Evolutionary conservation across 2,329 filamentous ascomycete genomes (phyloP).

Genomic region (Epichloe glyceriae): DNA sequence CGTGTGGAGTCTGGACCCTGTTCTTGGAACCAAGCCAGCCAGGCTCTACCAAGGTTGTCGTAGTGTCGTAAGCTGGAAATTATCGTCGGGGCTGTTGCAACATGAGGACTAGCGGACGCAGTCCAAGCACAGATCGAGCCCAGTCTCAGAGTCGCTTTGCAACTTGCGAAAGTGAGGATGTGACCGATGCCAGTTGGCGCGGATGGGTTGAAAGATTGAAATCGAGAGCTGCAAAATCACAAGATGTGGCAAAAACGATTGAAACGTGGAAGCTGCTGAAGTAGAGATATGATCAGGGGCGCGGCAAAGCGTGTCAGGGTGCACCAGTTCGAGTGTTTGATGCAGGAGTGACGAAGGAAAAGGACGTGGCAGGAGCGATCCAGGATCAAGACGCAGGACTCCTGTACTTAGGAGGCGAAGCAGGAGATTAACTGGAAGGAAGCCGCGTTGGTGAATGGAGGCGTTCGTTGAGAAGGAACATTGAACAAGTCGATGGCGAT

Average conservation of each 20-base stretch:
- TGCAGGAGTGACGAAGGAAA: not conserved
- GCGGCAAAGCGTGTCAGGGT: not conserved
- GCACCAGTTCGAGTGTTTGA: not conserved
- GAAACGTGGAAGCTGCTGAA: not conserved
- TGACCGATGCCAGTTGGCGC: not conserved
- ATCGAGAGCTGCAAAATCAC: not conserved
- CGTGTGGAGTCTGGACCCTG: not conserved
- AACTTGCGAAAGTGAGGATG: not conserved
- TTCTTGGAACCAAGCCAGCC: not conserved
- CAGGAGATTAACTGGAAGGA: not conserved
- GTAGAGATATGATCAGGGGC: not conserved
- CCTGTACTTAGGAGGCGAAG: not conserved
- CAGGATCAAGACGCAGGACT: too few relatives aligned
- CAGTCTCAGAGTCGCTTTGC: not conserved
- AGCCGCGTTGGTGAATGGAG: not conserved
- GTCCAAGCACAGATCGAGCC: too few relatives aligned
- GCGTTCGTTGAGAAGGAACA: too few relatives aligned
- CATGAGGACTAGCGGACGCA: too few relatives aligned
- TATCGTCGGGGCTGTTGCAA: not conserved
- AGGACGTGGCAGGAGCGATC: too few relatives aligned
- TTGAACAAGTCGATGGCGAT: too few relatives aligned
- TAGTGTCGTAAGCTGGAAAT: not conserved
- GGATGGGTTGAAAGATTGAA: not conserved
- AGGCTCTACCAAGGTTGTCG: not conserved
- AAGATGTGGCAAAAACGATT: not conserved